phyloP scores from a whole-genome alignment of 495 filamentous ascomycete genomes.

The Diplogelasinospora grovesii region DNA sequence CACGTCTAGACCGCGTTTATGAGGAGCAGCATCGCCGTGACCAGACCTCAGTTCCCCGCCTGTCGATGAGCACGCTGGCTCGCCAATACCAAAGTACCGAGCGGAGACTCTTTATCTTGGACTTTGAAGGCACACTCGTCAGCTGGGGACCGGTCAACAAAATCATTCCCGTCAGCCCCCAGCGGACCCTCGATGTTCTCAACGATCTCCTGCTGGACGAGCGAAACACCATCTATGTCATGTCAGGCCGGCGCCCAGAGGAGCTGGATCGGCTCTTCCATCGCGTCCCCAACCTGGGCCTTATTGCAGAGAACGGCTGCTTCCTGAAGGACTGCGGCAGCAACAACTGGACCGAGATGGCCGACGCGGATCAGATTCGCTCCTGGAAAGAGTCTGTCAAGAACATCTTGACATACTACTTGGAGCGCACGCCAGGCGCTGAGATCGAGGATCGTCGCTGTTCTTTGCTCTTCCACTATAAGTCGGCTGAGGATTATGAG shows the following conservation, averaged over 20 bases:
- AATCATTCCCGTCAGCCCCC: conserved; percentile 72
- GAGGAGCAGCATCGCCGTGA: conserved; percentile 77
- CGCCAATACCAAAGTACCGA: conserved; percentile 57
- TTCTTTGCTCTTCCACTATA: conserved; percentile 82
- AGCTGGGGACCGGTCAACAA: conserved; percentile 72
- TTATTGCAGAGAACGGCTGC: conserved; percentile 90
- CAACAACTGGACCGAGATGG: conserved; percentile 65
- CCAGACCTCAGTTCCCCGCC: conserved; percentile 73
- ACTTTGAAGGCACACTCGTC: conserved; percentile 87
- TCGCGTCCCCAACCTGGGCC: conserved; percentile 66
- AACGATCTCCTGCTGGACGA: conserved; percentile 72
- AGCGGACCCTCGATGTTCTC: conserved; percentile 69
- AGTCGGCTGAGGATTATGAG: conserved; percentile 66
- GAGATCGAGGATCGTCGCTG: conserved; percentile 82
- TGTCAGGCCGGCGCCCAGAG: conserved; percentile 78
- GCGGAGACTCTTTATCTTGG: conserved; percentile 75
- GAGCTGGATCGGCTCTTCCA: conserved; percentile 83
- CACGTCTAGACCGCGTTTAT: conserved; percentile 63
- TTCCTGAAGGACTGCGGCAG: conserved; percentile 68
- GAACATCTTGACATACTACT: conserved; percentile 76
- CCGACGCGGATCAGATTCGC: conserved; percentile 56
- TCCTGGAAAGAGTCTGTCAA: conserved; percentile 73
- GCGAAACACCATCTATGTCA: conserved; percentile 83
- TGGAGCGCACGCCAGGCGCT: conserved; percentile 78
- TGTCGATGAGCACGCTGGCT: conserved; percentile 57